Evolutionary conservation across 768 basidiomycete species (phyloP), one percentile per base, ranked within the genome.

Genomic region (Fomitopsis serialis): DNA sequence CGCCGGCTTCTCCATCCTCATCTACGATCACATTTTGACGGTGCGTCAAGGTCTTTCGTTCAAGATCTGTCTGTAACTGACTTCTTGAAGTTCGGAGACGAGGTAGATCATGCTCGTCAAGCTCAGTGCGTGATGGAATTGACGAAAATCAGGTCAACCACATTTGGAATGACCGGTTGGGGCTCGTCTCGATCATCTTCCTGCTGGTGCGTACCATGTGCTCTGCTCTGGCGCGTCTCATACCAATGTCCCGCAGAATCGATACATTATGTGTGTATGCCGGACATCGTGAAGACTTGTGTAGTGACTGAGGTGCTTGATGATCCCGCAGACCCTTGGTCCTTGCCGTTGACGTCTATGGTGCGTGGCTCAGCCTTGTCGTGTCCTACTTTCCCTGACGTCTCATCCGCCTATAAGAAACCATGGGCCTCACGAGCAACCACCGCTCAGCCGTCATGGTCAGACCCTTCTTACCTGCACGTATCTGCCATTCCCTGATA

Each of bases 11-110:
- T 59, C 59, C 17, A 58, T 59, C 34, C 58, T 66, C 12, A 42
- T 64, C 12, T 65, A 65, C 53, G 65, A 66, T 50, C 65, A 66
- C 42, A 44, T 65, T 19, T 44, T 65, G 17, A 66, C 65, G 42
- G 65, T 66, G 23, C 11, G 61, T 42, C 42, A 17, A 37, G 42
- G 11, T 12, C 21, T 45, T 17, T 19, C 37, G 6, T 15, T 5
- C 37, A 7, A 15, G 15, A 15, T 35, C 19, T 15, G 13, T 17
- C 37, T 6, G 6, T 4, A 40, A 15, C 37, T 40, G 37, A 40
- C 37, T 7, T 3, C 8, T 17, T 27, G 36, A 34, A 66, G 65
- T 47, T 66, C 51, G 50, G 59, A 23, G 56, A 57, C 45, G 65
- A 66, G 63, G 63, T 62, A 53, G 3, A 7, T 40, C 15, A 15